Percentiles rank a stretch among this genome's conserved stretches.
Evolutionary conservation across 805 yeast species (phyloP).

Genomic region (Myxozyma lipomycoides): DNA sequence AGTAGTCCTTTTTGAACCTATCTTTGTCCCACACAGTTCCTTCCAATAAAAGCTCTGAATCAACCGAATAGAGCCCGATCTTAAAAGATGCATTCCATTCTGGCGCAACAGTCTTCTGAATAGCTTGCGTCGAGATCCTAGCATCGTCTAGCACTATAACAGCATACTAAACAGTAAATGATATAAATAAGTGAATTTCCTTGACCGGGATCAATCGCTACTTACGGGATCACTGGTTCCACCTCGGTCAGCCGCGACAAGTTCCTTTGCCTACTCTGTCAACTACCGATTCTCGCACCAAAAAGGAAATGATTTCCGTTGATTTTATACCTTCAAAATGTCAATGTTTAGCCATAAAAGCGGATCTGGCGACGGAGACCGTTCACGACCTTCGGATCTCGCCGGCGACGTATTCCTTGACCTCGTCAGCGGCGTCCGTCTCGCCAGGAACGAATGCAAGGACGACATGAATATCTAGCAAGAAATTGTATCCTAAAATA

Average conservation of each 20-base stretch:
- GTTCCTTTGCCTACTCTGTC: slow-evolving; percentile 18
- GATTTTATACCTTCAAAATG: slow-evolving; percentile 8
- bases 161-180: slow-evolving; percentile 22
- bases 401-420: slow-evolving; percentile 5
- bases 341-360: slow-evolving; percentile 8
- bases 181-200: no score
- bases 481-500: no score
- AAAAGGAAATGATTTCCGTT: no score
- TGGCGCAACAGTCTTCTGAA: slow-evolving; percentile 65
- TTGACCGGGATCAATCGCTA: no score
- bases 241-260: slow-evolving; percentile 21
- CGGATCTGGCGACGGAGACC: slow-evolving; percentile 9
- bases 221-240: slow-evolving; percentile 28
- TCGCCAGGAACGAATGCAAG: neutral
- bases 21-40: slow-evolving; percentile 35
- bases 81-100: slow-evolving; percentile 67
- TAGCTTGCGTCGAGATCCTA: slow-evolving; percentile 48
- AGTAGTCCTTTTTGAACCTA: slow-evolving; percentile 28
- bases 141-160: slow-evolving; percentile 32
- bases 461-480: no score
- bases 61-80: slow-evolving; percentile 41
- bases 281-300: no score
- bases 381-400: slow-evolving; percentile 1
- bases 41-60: slow-evolving; percentile 12
- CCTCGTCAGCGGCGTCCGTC: neutral